Evolutionary conservation across 2,329 filamentous ascomycete species (phyloP).

Genomic region (Colletotrichum karsti): DNA sequence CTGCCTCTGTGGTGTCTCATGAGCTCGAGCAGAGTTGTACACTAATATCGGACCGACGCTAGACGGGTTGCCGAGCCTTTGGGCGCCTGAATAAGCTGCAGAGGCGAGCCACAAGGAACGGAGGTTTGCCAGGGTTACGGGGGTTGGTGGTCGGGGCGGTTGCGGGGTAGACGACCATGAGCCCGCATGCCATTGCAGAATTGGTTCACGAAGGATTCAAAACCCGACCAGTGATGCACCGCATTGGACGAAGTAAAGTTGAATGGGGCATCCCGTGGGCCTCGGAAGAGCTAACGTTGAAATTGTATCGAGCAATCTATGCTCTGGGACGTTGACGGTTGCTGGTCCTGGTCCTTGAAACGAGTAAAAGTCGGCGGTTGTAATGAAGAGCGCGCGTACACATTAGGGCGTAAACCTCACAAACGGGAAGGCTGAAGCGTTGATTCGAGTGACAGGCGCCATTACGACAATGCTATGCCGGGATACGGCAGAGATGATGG

Average conservation of each 20-base stretch:
- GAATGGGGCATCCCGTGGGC: not conserved
- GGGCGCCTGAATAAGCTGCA: constrained; percentile 26
- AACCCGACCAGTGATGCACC: not conserved
- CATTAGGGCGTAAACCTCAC: too few relatives aligned
- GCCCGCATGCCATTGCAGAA: not conserved
- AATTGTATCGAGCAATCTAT: not conserved
- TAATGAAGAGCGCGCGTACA: not conserved
- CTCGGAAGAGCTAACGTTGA: not conserved
- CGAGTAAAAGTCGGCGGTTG: not conserved
- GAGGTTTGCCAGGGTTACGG: constrained; percentile 16
- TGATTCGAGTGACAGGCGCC: not conserved
- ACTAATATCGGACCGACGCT: constrained; percentile 25
- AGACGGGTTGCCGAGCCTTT: constrained; percentile 26
- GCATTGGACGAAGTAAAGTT: constrained; percentile 9
- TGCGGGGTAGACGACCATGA: constrained; percentile 14
- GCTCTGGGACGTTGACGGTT: not conserved
- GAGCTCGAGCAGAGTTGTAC: not conserved
- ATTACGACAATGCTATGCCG: constrained; percentile 10
- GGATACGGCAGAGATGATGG: constrained; percentile 13
- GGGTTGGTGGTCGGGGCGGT: constrained; percentile 5
- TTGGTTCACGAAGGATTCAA: not conserved
- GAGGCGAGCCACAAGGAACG: not conserved
- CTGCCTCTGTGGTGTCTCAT: not conserved
- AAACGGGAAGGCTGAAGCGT: not conserved
- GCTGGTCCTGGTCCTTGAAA: not conserved